Conservation (phyloP, 139 green algal genomes). For the Chlamydomonas applanata region DNA sequence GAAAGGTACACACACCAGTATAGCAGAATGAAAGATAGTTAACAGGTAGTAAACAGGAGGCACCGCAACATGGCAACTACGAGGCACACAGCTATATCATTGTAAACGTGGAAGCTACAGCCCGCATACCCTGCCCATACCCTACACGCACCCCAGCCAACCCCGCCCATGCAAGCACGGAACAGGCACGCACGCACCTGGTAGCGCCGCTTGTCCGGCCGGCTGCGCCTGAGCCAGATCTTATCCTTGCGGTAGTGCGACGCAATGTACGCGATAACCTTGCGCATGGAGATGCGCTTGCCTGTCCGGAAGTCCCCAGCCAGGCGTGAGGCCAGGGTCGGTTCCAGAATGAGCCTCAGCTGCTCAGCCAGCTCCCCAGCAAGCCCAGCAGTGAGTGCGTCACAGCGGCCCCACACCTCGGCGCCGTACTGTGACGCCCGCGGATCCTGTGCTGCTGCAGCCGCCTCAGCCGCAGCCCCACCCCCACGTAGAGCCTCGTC, state of each 20-base stretch:
- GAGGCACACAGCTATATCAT: no score
- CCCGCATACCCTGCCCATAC: no score
- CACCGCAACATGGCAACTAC: no score
- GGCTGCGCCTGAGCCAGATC: constrained; percentile 96
- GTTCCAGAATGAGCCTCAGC: constrained; percentile 94
- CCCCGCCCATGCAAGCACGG: not conserved
- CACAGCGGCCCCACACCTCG: constrained; percentile 77
- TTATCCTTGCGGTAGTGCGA: constrained; percentile 96
- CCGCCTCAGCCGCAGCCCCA: constrained; percentile 16
- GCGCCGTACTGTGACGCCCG: constrained; percentile 26
- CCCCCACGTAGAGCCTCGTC: constrained; percentile 45
- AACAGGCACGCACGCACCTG: constrained; percentile 65
- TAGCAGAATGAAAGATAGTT: no score
- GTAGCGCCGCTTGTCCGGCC: constrained; percentile 92
- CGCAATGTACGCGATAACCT: constrained; percentile 98
- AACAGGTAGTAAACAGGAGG: no score
- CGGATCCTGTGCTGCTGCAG: not conserved
- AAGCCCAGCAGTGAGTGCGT: constrained; percentile 72
- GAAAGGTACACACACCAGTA: not conserved
- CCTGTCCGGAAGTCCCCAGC: constrained; percentile 91
- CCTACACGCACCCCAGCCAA: not conserved
- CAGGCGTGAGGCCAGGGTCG: constrained; percentile 82
- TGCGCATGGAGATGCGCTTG: constrained; percentile 99
- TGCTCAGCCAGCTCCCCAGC: constrained; percentile 92
- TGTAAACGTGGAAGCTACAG: no score